These are phyloP conservation scores for Curvularia hawaiiensis DNA, from an alignment of 2,329 filamentous ascomycete species.

Conservation along the genomic window DNA sequence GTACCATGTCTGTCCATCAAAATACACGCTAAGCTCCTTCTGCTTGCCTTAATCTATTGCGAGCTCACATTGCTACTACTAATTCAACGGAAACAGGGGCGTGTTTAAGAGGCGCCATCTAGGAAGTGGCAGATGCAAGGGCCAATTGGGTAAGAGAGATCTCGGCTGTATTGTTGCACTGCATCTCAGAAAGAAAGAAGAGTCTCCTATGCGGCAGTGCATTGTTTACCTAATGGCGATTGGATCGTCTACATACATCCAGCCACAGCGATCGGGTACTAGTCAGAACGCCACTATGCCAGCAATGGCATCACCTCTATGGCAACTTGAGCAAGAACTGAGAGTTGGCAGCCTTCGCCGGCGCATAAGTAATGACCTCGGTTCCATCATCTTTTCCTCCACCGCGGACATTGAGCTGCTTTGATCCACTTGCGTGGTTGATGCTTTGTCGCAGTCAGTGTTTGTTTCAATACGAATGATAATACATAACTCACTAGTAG, in stretches of 20 bases:
- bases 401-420: conserved; percentile 4
- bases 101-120: neutral
- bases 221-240: neutral
- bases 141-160: neutral
- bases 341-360: neutral
- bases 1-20: neutral
- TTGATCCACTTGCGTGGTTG: neutral
- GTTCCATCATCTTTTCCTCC: neutral
- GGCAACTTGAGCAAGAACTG: conserved; percentile 6
- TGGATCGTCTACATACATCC: neutral
- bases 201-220: neutral
- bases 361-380: neutral
- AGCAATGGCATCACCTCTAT: neutral
- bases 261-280: neutral
- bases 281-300: neutral
- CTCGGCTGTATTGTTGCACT: neutral
- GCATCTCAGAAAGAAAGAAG: neutral
- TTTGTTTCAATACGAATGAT: neutral
- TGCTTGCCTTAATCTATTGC: neutral
- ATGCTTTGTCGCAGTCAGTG: neutral
- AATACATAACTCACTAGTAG: neutral
- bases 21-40: neutral
- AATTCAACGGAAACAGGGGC: neutral
- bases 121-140: neutral
- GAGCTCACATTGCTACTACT: neutral